Evolutionary conservation across 805 yeast species (phyloP), one percentile per base, ranked within the genome.

Genomic region (Kockiozyma suomiensis): DNA sequence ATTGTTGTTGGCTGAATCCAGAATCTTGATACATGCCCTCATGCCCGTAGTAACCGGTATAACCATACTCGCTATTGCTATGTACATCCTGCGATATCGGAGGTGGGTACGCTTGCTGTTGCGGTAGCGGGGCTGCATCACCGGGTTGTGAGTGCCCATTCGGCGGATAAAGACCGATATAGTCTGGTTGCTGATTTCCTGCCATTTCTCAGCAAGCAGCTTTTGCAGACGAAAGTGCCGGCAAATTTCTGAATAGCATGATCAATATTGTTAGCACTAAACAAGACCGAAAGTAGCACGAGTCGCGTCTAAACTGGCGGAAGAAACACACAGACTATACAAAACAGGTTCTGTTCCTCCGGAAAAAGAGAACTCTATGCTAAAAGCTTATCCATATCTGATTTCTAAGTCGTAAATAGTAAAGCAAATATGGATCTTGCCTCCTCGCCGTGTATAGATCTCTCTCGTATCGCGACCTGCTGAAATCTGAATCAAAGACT

Each of bases 61-160:
- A 54, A 10, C 32, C 50, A 25, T 47, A 48, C 3, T 17, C 48
- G 25, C 26, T 54, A 25, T 28, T 30, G 19, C 51, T 23, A 17
- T 38, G 42, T 3, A 51, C 8, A 17, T 50, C 49, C 21, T 37
- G 51, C 56, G 54, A 45, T 38, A 47, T 46, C 47, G 21, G 58
- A 17, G 43, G 56, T 30, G 6, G 33, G 10, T 30, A 30, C 6
- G 33, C 10, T n/a, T 52, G 58, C 10, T 35, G 46, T 25, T 50
- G 54, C 17, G 28, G 54, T 23, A n/a, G 46, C 23, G 21, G 49
- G 13, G 19, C 33, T 19, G 43, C 30, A 41, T 13, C 19, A 23
- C 26, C 13, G 10, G 12, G 54, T 38, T 50, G 55, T 12, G 47
- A 3, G 12, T 51, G 25, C 37, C 45, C 45, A 40, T 51, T 23